These are phyloP conservation scores for Lichtheimia corymbifera DNA, from an alignment of 371 early-diverging fungal genomes.

Conservation along the genomic window DNA sequence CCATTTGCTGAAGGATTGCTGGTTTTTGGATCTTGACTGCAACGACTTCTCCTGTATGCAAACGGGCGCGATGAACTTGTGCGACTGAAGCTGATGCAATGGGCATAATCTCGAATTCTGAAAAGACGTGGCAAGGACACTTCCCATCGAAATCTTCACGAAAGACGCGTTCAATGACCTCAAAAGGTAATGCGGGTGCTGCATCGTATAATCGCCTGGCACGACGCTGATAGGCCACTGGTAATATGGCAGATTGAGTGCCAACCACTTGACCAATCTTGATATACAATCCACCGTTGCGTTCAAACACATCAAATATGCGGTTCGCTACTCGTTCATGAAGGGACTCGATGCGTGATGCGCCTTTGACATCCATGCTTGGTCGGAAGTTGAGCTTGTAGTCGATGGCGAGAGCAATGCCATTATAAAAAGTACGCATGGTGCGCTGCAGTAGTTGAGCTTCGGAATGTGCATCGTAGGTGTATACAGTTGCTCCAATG, in stretches of 20 bases:
- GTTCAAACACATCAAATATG: conserved; percentile 77
- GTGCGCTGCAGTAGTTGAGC: conserved; percentile 59
- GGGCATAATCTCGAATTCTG: conserved; percentile 69
- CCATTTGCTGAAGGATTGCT: conserved; percentile 78
- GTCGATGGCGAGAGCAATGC: conserved; percentile 60
- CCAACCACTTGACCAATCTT: conserved; percentile 91
- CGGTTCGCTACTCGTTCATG: conserved; percentile 74
- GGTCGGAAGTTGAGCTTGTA: conserved; percentile 79
- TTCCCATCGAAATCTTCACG: conserved; percentile 62
- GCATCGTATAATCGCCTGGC: conserved; percentile 80
- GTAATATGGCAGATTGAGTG: conserved; percentile 76
- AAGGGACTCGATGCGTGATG: conserved; percentile 46
- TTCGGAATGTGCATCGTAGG: conserved; percentile 55
- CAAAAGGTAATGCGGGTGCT: conserved; percentile 77
- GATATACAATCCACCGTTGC: conserved; percentile 88
- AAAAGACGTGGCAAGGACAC: conserved; percentile 66
- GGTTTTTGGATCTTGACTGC: conserved; percentile 96
- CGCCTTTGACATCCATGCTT: conserved; percentile 39
- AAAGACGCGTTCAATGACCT: conserved; percentile 70
- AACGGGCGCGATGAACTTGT: conserved; percentile 87
- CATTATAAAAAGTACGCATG: conserved; percentile 60
- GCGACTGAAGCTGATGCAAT: conserved; percentile 93
- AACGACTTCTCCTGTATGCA: conserved; percentile 72
- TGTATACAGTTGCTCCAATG: conserved; percentile 40
- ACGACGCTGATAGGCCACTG: conserved; percentile 70